Evolutionary conservation across 495 filamentous ascomycete species (phyloP).

Genomic region (Penicillium psychrofluorescens): DNA sequence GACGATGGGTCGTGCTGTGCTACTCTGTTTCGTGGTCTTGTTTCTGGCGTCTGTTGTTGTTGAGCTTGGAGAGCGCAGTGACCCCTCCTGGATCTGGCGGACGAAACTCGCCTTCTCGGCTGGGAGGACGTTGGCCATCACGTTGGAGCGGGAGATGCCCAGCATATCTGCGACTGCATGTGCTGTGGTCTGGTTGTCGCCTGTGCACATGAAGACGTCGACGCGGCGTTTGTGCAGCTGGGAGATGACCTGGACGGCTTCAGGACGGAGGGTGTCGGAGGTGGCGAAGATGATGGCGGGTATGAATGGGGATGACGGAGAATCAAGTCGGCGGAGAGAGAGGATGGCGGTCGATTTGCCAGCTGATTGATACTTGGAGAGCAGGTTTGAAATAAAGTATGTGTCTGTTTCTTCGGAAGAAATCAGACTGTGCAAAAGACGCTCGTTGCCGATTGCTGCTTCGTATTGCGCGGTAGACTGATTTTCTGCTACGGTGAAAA

Average conservation of each 20-base stretch:
- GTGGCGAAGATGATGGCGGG: conserved; percentile 60
- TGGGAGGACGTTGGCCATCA: conserved; percentile 84
- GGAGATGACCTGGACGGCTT: conserved; percentile 58
- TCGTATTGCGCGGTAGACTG: conserved; percentile 37
- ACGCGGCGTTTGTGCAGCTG: conserved; percentile 58
- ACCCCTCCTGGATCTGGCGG: conserved; percentile 57
- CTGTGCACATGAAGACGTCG: conserved; percentile 86
- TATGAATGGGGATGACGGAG: conserved; percentile 32
- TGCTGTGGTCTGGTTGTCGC: conserved; percentile 58
- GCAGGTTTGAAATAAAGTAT: conserved; percentile 33
- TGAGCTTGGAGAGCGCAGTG: conserved; percentile 1
- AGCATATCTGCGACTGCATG: conserved; percentile 63
- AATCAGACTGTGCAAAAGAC: conserved; percentile 46
- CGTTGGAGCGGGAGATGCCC: conserved; percentile 64
- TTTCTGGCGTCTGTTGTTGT: not conserved
- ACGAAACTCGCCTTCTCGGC: conserved; percentile 83
- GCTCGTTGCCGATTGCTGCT: conserved; percentile 79
- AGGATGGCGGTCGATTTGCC: conserved; percentile 71
- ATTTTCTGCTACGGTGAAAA: conserved; percentile 39
- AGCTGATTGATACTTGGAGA: conserved; percentile 60
- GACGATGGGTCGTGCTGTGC: conserved; percentile 29
- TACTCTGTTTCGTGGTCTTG: conserved; percentile 3
- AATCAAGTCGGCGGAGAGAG: conserved; percentile 36
- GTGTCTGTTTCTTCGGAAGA: conserved; percentile 15
- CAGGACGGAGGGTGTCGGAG: conserved; percentile 72